phyloP scores from a whole-genome alignment of 2,329 filamentous ascomycete species.

The Fusarium bulbicola region DNA sequence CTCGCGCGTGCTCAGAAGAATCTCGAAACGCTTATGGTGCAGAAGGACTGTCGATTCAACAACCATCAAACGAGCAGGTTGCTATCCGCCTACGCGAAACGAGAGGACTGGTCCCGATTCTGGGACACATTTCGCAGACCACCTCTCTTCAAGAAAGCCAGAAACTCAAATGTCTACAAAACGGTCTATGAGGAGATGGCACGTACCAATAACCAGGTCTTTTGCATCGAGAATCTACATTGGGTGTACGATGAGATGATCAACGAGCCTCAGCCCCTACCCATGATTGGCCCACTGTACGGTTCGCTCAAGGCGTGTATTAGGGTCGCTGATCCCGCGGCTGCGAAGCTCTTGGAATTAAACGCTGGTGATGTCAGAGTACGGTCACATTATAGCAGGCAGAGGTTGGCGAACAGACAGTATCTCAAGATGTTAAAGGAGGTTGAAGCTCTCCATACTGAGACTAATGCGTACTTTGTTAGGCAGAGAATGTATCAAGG shows the following conservation, averaged over 20 bases:
- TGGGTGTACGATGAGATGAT: constrained; percentile 68
- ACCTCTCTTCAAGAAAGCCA: constrained; percentile 57
- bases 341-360: constrained; percentile 33
- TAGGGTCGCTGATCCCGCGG: constrained; percentile 61
- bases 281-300: constrained; percentile 54
- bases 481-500: constrained; percentile 3
- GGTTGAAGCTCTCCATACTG: constrained; percentile 40
- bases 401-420: constrained; percentile 44
- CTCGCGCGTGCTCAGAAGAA: constrained; percentile 54
- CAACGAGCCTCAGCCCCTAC: constrained; percentile 61
- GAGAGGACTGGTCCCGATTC: constrained; percentile 63
- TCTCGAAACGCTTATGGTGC: constrained; percentile 56
- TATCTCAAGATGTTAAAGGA: constrained; percentile 46
- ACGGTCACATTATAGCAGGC: constrained; percentile 21
- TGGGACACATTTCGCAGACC: constrained; percentile 69
- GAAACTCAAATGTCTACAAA: constrained; percentile 64
- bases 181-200: constrained; percentile 62
- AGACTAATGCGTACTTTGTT: constrained; percentile 14
- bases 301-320: constrained; percentile 64
- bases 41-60: constrained; percentile 51
- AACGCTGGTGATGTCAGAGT: neutral
- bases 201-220: constrained; percentile 51
- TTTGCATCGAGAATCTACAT: constrained; percentile 59
- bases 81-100: constrained; percentile 57
- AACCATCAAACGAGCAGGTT: constrained; percentile 52